A percentile compares a stretch with the other conserved stretches of the same genome.
Evolutionary conservation across 306 rosid genomes (phyloP).

Genomic region (Prinsepia uniflora): DNA sequence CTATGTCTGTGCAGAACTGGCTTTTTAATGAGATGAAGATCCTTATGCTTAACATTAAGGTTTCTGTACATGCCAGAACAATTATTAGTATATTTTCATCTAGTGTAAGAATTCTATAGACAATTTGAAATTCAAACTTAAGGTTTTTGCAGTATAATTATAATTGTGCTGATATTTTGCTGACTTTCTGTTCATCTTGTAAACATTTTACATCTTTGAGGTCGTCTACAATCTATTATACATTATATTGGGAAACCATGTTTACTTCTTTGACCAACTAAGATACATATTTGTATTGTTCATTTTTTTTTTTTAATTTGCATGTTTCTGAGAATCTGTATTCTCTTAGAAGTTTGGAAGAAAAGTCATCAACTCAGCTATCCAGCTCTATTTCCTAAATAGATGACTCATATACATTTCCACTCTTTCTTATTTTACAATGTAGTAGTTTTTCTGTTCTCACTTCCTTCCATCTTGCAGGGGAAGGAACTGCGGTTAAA

Average conservation of each 20-base stretch:
- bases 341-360: background rate
- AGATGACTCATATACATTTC: background rate
- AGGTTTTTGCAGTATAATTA: background rate
- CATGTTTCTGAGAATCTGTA: background rate
- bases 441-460: constrained; percentile 3
- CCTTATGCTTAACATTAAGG: background rate
- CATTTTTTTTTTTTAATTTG: background rate
- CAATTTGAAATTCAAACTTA: background rate
- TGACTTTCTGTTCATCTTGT: background rate
- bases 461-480: constrained; percentile 33
- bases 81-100: background rate
- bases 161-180: background rate
- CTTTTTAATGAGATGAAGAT: constrained; percentile 2
- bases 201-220: background rate
- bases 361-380: background rate
- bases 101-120: background rate
- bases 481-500: constrained; percentile 73
- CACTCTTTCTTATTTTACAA: background rate
- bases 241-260: background rate
- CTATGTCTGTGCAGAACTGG: background rate
- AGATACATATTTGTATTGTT: background rate
- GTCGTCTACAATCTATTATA: background rate
- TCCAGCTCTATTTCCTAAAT: background rate
- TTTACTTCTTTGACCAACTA: background rate
- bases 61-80: background rate